These are phyloP conservation scores for Hebeloma cylindrosporum DNA, from an alignment of 768 basidiomycete species.

Conservation along the genomic window DNA sequence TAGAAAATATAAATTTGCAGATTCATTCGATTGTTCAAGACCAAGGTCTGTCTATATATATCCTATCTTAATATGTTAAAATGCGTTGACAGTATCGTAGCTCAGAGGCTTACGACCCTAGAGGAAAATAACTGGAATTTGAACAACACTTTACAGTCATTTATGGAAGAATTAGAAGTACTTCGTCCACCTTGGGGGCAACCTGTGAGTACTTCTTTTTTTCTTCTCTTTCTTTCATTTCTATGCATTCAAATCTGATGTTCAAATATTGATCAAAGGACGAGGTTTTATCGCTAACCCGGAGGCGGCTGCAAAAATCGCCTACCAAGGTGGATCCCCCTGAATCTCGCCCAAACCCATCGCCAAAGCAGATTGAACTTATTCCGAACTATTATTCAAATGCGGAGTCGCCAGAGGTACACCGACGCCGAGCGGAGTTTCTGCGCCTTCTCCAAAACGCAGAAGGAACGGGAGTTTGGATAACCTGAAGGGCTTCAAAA, in stretches of 20 bases:
- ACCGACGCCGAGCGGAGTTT: too few species aligned
- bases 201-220: constrained; percentile 32
- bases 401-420: constrained; percentile 26
- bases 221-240: constrained; percentile 7
- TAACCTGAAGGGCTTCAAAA: constrained; percentile 93
- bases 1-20: constrained; percentile 53
- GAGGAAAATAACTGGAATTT: constrained; percentile 80
- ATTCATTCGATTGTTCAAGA: constrained; percentile 67
- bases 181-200: constrained; percentile 40
- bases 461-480: constrained; percentile 64
- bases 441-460: constrained; percentile 46
- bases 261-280: constrained; percentile 31
- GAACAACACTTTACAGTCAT: constrained; percentile 56
- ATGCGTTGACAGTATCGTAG: constrained; percentile 45
- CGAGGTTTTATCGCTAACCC: constrained; percentile 46
- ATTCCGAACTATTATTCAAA: constrained; percentile 41
- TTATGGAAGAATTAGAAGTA: constrained; percentile 64
- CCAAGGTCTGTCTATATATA: constrained; percentile 76
- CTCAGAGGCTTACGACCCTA: constrained; percentile 61
- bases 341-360: constrained; percentile 79
- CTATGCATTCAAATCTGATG: constrained; percentile 10
- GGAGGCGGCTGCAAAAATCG: constrained; percentile 71
- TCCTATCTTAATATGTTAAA: too few species aligned
- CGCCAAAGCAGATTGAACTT: constrained; percentile 76
- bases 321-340: constrained; percentile 74